Percentiles rank a stretch among this genome's conserved stretches.
Evolutionary conservation across 257 asterid species (phyloP).

Genomic region (Scutellaria barbata): DNA sequence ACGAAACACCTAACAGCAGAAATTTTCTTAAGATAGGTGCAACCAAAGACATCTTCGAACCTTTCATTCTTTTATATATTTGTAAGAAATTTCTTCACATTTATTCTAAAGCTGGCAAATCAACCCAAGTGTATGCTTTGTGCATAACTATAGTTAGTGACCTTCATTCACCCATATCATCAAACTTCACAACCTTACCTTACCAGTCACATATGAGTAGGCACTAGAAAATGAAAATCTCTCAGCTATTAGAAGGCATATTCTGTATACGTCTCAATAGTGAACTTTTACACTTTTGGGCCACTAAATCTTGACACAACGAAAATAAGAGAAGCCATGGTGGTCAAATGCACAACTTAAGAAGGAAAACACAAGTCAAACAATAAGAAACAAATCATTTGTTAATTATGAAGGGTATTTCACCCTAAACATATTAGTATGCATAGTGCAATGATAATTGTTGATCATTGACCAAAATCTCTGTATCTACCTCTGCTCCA

Average conservation of each 20-base stretch:
- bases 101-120: constrained; percentile 1
- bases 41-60: constrained; percentile 2
- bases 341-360: constrained; percentile 12
- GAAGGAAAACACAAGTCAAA: not conserved
- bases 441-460: constrained; percentile 17
- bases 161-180: constrained; percentile 2
- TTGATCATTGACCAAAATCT: constrained; percentile 15
- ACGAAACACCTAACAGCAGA: constrained; percentile 12
- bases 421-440: constrained; percentile 25
- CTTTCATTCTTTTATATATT: not conserved
- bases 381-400: not conserved
- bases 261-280: constrained; percentile 1
- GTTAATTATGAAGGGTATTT: not conserved
- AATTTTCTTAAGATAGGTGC: not conserved
- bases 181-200: constrained; percentile 19
- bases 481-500: constrained; percentile 19
- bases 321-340: constrained; percentile 1
- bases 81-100: not conserved
- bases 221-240: constrained; percentile 24
- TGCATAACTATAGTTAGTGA: not conserved
- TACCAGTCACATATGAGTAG: constrained; percentile 10
- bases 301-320: constrained; percentile 6
- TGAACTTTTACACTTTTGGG: not conserved
- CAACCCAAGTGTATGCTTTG: constrained; percentile 8
- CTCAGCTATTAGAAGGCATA: constrained; percentile 20